Evolutionary conservation across 345 rosid genomes (phyloP).

Genomic region (Hevea brasiliensis): DNA sequence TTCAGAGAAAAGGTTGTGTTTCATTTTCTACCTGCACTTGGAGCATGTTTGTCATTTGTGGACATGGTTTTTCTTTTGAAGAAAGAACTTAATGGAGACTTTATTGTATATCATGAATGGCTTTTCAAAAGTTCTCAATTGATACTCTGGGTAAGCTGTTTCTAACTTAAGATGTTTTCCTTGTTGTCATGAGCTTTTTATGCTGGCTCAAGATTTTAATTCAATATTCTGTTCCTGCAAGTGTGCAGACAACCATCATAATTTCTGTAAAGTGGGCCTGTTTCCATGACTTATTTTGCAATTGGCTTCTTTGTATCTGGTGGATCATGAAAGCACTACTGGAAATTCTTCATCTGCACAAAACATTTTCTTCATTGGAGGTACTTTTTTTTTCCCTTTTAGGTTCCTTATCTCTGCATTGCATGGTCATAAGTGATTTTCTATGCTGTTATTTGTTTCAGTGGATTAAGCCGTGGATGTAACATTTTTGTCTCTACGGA

Average conservation of each 20-base stretch:
- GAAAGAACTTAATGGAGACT: conserved; percentile 41
- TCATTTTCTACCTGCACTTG: conserved; percentile 51
- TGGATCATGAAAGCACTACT: conserved; percentile 58
- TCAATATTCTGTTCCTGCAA: conserved; percentile 13
- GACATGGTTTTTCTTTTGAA: conserved; percentile 47
- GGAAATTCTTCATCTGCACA: conserved; percentile 48
- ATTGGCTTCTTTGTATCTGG: conserved; percentile 62
- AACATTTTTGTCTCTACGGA: neutral
- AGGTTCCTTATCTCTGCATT: neutral
- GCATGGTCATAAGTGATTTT: neutral
- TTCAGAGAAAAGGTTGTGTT: conserved; percentile 47
- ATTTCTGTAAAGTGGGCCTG: conserved; percentile 42
- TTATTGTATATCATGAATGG: conserved; percentile 45
- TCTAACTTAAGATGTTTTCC: neutral
- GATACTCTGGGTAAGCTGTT: conserved; percentile 64
- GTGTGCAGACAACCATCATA: conserved; percentile 45
- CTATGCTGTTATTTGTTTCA: neutral
- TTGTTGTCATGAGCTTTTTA: conserved; percentile 9
- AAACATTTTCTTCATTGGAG: conserved; percentile 40
- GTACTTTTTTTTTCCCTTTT: conserved; percentile 16
- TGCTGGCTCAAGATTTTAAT: conserved; percentile 2
- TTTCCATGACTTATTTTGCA: conserved; percentile 37
- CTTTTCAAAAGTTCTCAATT: conserved; percentile 53
- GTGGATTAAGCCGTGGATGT: neutral
- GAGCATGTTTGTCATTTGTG: conserved; percentile 61